These are phyloP conservation scores for Neurospora cerealis DNA, from an alignment of 495 filamentous ascomycete species.

Conservation along the genomic window DNA sequence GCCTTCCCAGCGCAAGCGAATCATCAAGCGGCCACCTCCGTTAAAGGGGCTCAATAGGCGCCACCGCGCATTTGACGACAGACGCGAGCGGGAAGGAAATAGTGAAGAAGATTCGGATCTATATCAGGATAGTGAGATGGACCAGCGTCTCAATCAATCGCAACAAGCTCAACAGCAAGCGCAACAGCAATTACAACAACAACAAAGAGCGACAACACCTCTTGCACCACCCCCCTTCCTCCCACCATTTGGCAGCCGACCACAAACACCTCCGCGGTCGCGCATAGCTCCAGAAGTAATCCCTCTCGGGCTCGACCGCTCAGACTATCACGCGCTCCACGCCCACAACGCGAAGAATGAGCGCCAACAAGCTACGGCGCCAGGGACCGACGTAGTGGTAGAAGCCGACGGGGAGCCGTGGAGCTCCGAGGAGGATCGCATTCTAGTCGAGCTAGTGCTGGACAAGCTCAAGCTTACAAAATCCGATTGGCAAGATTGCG, in stretches of 20 bases:
- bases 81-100: conserved; percentile 32
- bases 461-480: conserved; percentile 64
- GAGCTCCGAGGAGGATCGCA: conserved; percentile 59
- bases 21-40: conserved; percentile 42
- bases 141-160: conserved; percentile 8
- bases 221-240: conserved; percentile 9
- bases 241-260: conserved; percentile 20
- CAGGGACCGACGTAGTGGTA: conserved; percentile 30
- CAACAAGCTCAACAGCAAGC: not conserved
- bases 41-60: conserved; percentile 51
- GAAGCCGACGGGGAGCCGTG: conserved; percentile 42
- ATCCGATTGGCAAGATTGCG: conserved; percentile 73
- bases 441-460: conserved; percentile 62
- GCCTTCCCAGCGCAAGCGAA: conserved; percentile 30
- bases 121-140: conserved; percentile 17
- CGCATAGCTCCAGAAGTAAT: conserved; percentile 56
- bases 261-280: conserved; percentile 58
- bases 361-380: conserved; percentile 16
- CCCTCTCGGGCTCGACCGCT: conserved; percentile 54
- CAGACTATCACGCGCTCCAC: conserved; percentile 54
- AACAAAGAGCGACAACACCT: not conserved
- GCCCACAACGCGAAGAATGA: conserved; percentile 9
- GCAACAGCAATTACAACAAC: conserved; percentile 1
- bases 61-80: conserved; percentile 45
- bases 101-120: conserved; percentile 20